Evolutionary conservation across 495 filamentous ascomycete genomes (phyloP).

Genomic region (Clohesyomyces aquaticus): DNA sequence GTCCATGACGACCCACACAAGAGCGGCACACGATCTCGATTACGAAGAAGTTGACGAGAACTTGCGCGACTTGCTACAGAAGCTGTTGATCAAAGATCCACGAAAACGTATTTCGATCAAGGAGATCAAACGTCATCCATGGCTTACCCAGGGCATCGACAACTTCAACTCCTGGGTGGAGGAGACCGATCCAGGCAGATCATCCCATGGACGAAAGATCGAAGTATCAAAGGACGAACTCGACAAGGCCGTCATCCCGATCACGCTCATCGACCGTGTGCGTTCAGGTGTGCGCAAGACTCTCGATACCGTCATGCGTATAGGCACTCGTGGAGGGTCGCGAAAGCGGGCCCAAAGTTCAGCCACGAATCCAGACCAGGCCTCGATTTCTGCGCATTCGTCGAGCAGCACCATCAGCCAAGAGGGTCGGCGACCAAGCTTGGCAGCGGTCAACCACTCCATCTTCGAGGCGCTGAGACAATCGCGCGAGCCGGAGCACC

Average conservation of each 20-base stretch:
- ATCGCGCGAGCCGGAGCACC: slow-evolving; percentile 66
- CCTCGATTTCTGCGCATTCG: slow-evolving; percentile 35
- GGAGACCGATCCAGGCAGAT: slow-evolving; percentile 83
- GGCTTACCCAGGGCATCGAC: slow-evolving; percentile 80
- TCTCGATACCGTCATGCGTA: slow-evolving; percentile 41
- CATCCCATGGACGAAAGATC: slow-evolving; percentile 84
- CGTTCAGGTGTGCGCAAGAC: slow-evolving; percentile 64
- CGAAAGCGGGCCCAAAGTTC: slow-evolving; percentile 44
- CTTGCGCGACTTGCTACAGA: slow-evolving; percentile 76
- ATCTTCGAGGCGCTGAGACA: slow-evolving; percentile 59
- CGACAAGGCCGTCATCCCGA: slow-evolving; percentile 83
- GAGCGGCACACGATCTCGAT: slow-evolving; percentile 68
- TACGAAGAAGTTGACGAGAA: slow-evolving; percentile 87
- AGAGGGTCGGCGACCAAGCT: slow-evolving; percentile 65
- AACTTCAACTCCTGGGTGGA: slow-evolving; percentile 84
- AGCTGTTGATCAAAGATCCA: slow-evolving; percentile 87
- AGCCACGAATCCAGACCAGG: slow-evolving; percentile 37
- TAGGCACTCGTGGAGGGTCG: slow-evolving; percentile 31
- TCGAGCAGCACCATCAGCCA: slow-evolving; percentile 63
- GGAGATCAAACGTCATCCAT: slow-evolving; percentile 96
- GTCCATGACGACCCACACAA: slow-evolving; percentile 54
- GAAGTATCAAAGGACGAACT: slow-evolving; percentile 91
- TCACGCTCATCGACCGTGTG: slow-evolving; percentile 80
- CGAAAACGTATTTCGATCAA: slow-evolving; percentile 81
- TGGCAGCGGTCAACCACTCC: slow-evolving; percentile 68